phyloP scores from a whole-genome alignment of 2,329 filamentous ascomycete genomes.

The Uncinocarpus reesii region DNA sequence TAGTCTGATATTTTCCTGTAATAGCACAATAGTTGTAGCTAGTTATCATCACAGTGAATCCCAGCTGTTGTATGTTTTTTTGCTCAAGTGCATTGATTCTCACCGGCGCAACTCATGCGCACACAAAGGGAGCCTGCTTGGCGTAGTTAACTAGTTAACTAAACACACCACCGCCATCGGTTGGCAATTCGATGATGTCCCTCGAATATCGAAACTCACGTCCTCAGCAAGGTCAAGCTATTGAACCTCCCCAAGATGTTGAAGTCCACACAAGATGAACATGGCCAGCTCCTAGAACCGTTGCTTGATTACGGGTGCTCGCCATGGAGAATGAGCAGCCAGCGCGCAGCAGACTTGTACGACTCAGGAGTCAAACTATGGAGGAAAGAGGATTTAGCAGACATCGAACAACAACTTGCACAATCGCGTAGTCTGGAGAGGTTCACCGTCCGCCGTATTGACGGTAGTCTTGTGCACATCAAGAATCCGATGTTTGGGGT shows the following conservation, averaged over 20 bases:
- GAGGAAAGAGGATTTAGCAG: conserved; percentile 18
- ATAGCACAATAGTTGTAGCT: no score
- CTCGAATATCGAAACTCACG: no score
- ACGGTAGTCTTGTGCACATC: conserved; percentile 19
- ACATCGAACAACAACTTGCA: conserved; percentile 21
- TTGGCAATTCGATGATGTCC: no score
- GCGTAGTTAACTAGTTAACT: no score
- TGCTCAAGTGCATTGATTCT: no score
- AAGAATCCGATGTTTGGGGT: conserved; percentile 12
- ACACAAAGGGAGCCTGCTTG: no score
- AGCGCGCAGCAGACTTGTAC: conserved; percentile 8
- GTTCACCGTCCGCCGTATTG: conserved; percentile 23
- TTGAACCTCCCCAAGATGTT: background rate
- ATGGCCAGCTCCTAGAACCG: background rate
- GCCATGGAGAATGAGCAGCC: conserved; percentile 6
- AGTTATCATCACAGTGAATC: no score
- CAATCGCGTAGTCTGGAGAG: conserved; percentile 16
- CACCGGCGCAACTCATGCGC: no score
- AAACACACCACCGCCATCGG: no score
- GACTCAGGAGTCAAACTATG: conserved; percentile 16
- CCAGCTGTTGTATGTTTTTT: no score
- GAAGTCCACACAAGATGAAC: background rate
- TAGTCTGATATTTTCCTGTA: no score
- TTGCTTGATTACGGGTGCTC: conserved; percentile 10
- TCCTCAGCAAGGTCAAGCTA: no score